These are phyloP conservation scores for Biscogniauxia sp. DNA, from an alignment of 2,329 filamentous ascomycete species.

Conservation along the genomic window DNA sequence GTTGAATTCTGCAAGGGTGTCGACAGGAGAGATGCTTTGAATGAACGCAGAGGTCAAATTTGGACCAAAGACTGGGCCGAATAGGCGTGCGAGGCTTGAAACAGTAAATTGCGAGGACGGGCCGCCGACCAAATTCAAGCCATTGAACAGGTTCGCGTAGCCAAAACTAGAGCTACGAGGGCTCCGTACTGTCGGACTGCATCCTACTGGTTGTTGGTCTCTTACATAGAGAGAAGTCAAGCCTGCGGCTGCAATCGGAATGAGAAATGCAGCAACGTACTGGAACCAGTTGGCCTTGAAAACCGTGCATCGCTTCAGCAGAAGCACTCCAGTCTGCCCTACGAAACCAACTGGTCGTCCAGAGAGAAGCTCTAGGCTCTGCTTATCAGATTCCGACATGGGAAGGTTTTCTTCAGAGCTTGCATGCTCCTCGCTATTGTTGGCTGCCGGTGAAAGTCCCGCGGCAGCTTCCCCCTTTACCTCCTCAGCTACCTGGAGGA, in stretches of 20 bases:
- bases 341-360: conserved; percentile 68
- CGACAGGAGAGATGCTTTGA: conserved; percentile 50
- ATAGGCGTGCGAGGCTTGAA: conserved; percentile 31
- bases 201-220: conserved; percentile 28
- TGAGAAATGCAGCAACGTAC: conserved; percentile 69
- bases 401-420: conserved; percentile 23
- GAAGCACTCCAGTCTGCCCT: conserved; percentile 70
- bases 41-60: conserved; percentile 25
- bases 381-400: conserved; percentile 28
- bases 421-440: conserved; percentile 22
- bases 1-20: conserved; percentile 68
- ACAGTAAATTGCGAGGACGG: conserved; percentile 41
- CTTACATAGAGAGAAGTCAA: conserved; percentile 75
- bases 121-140: conserved; percentile 42
- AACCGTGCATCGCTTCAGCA: conserved; percentile 74
- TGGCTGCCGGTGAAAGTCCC: conserved; percentile 7
- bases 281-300: conserved; percentile 76
- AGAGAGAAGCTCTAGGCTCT: conserved; percentile 57
- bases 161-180: conserved; percentile 36
- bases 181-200: conserved; percentile 31
- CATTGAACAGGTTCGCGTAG: conserved; percentile 33
- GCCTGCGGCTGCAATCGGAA: conserved; percentile 77
- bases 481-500: conserved; percentile 82
- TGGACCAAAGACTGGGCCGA: conserved; percentile 39
- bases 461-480: conserved; percentile 51